Evolutionary conservation across 805 yeast species (phyloP), one percentile per base, ranked within the genome.

Genomic region (Schwanniomyces occidentalis): DNA sequence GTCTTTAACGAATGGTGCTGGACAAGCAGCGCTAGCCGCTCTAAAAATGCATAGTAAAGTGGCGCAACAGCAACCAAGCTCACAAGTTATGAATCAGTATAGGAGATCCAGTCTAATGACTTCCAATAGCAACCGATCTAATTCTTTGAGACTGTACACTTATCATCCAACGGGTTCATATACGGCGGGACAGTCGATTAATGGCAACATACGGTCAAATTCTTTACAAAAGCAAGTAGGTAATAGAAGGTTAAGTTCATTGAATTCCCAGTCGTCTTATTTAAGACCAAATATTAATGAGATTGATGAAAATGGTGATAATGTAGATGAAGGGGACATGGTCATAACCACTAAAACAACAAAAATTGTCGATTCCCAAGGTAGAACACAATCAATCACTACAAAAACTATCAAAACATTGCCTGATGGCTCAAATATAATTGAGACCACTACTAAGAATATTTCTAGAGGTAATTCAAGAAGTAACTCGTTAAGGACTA

Each of bases 391-490:
- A 22, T 43, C 35, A 34, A 34, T 39, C 10, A 39, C 42, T 14
- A 32, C 37, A 6, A 34, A 39, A 31, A 32, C 34, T 4, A 36
- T 35, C 7, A 34, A 35, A 24, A 34, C 33, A 6, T 41, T 66
- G 33, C 62, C 73, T 6, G 73, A 68, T 41, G 74, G 74, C 4
- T 58, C 70, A 12, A 65, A 64, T 34, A 53, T 68, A 16, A 62
- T 65, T 30, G 73, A 68, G 44, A 67, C 70, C 3, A 66, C 64
- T 13, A 64, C 71, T 8, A 65, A 61, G 38, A 66, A 65, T 38
- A 56, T 65, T 6, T 62, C 69, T 13, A 46, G 71, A 19, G 37
- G 50, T 10, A 58, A 49, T 30, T 62, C 69, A 2, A 46, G 71
- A 30, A 45, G 51, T 20, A 64, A 61, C 40, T 58, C 65, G 4